Conservation (phyloP, 2,329 filamentous ascomycete species). For the Colletotrichum eleusines region DNA sequence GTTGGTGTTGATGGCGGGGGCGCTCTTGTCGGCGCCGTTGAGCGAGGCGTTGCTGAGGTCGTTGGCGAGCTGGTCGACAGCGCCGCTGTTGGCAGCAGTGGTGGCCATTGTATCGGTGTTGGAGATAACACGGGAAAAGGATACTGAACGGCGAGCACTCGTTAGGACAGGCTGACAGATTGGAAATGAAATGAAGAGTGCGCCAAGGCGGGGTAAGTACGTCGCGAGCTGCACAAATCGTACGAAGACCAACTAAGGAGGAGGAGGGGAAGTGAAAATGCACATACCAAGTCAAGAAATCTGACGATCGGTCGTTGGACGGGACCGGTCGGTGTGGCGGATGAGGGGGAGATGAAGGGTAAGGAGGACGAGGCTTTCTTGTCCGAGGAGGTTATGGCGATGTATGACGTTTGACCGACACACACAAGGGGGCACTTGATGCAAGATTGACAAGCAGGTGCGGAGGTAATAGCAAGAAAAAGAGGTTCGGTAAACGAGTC, state of each 20-base stretch:
- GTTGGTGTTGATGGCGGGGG: conserved; percentile 79
- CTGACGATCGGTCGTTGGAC: conserved; percentile 36
- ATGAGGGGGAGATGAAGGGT: conserved; percentile 25
- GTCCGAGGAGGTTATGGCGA: conserved; percentile 30
- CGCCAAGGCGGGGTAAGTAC: conserved; percentile 6
- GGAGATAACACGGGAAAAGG: conserved; percentile 38
- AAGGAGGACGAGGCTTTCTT: conserved; percentile 28
- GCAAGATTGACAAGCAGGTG: conserved; percentile 41
- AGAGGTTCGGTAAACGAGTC: conserved; percentile 26
- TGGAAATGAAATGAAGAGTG: neutral
- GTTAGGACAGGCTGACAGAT: conserved; percentile 6
- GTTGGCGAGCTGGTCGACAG: conserved; percentile 84
- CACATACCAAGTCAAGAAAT: conserved; percentile 40
- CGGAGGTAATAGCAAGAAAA: conserved; percentile 39
- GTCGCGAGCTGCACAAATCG: conserved; percentile 5
- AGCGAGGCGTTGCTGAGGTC: conserved; percentile 80
- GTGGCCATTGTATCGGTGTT: conserved; percentile 68
- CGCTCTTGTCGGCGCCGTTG: conserved; percentile 74
- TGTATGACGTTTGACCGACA: conserved; percentile 43
- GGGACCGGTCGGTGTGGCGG: conserved; percentile 26
- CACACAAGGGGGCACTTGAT: conserved; percentile 39
- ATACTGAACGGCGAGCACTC: conserved; percentile 32
- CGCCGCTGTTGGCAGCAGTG: conserved; percentile 67
- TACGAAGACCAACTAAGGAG: conserved; percentile 10
- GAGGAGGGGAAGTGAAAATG: conserved; percentile 11